phyloP scores from a whole-genome alignment of 768 basidiomycete genomes.

The Lactarius deliciosus region DNA sequence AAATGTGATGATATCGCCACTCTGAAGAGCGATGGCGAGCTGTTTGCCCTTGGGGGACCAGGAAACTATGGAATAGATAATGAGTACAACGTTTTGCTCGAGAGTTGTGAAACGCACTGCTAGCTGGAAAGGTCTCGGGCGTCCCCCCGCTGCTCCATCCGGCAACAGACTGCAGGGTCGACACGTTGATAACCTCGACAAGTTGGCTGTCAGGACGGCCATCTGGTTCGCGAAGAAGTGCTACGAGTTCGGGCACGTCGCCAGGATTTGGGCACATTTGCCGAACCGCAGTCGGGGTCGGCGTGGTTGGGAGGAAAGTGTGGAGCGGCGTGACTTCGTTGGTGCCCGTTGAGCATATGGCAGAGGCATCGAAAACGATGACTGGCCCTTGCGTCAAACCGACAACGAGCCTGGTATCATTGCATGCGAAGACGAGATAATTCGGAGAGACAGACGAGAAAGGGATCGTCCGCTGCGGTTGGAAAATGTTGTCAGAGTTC shows the following conservation, averaged over 20 bases:
- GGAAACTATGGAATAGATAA: conserved; percentile 47
- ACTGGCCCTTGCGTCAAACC: conserved; percentile 60
- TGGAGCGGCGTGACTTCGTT: conserved; percentile 49
- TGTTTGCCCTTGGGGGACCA: conserved; percentile 91
- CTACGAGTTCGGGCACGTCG: conserved; percentile 56
- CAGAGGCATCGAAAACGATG: conserved; percentile 55
- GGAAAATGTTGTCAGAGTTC: conserved; percentile 44
- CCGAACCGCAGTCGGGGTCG: conserved; percentile 41
- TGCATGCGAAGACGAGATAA: conserved; percentile 54
- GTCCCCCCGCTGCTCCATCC: conserved; percentile 56
- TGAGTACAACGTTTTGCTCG: conserved; percentile 18
- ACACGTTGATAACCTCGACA: conserved; percentile 62
- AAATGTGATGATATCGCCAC: conserved; percentile 71
- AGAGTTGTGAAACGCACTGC: conserved; percentile 47
- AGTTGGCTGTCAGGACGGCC: conserved; percentile 37
- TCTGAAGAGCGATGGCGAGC: conserved; percentile 68
- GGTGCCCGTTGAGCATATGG: conserved; percentile 48
- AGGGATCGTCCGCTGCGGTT: conserved; percentile 51
- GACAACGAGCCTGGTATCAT: conserved; percentile 60
- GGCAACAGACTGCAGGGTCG: conserved; percentile 45
- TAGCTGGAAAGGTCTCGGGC: conserved; percentile 52
- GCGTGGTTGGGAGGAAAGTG: conserved; percentile 44
- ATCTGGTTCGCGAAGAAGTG: conserved; percentile 49
- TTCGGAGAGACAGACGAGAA: conserved; percentile 49
- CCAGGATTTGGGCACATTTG: conserved; percentile 69